phyloP scores from a whole-genome alignment of 1,139 yeast genomes.

The Yamadazyma jaroonii region DNA sequence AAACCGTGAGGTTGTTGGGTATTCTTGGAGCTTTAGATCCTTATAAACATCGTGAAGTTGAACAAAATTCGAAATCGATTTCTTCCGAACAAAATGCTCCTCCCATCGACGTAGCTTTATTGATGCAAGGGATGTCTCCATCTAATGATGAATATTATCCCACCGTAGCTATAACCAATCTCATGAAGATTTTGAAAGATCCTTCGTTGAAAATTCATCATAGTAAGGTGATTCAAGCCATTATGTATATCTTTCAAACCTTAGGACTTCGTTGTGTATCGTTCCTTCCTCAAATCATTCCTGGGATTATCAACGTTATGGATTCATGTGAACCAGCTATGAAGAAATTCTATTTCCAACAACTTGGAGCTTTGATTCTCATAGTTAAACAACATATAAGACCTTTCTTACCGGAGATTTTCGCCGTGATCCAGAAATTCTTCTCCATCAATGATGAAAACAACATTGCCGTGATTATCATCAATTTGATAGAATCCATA shows the following conservation, averaged over 20 bases:
- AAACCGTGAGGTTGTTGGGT: slow-evolving; percentile 85
- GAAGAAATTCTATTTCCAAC: slow-evolving; percentile 88
- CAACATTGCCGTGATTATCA: slow-evolving; percentile 73
- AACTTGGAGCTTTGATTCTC: slow-evolving; percentile 71
- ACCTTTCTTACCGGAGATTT: slow-evolving; percentile 76
- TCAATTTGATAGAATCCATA: slow-evolving; percentile 77
- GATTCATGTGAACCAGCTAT: slow-evolving; percentile 76
- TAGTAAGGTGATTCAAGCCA: slow-evolving; percentile 78
- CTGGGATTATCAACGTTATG: slow-evolving; percentile 85
- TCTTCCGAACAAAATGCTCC: slow-evolving; percentile 83
- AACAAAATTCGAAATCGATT: slow-evolving; percentile 59
- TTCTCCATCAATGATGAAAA: slow-evolving; percentile 53
- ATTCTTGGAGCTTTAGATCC: slow-evolving; percentile 97
- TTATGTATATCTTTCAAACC: slow-evolving; percentile 85
- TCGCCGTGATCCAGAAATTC: slow-evolving; percentile 71
- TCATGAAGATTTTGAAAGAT: slow-evolving; percentile 82
- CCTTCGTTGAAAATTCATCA: slow-evolving; percentile 84
- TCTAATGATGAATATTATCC: slow-evolving; percentile 93
- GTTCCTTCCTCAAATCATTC: slow-evolving; percentile 81
- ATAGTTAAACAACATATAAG: slow-evolving; percentile 90
- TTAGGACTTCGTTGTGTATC: slow-evolving; percentile 86
- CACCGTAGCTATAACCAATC: slow-evolving; percentile 84
- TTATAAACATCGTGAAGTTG: slow-evolving; percentile 89
- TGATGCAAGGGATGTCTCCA: slow-evolving; percentile 94
- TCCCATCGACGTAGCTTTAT: slow-evolving; percentile 81